Conservation (phyloP, 148 eudicot species). For the Vaccinium darrowii region DNA sequence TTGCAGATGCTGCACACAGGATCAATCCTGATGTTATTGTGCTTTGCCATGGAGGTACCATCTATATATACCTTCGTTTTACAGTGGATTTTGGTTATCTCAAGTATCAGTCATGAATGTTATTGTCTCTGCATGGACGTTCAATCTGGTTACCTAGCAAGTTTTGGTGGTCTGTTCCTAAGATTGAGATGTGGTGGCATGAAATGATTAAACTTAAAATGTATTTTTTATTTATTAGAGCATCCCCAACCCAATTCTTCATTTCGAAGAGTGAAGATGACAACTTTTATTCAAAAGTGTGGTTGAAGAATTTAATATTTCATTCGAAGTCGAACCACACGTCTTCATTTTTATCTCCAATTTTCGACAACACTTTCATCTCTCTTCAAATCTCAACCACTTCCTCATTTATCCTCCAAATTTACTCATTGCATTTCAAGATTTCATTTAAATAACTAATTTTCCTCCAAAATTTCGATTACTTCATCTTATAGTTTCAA, state of each 20-base stretch:
- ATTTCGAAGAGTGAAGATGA: not conserved
- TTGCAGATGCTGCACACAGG: constrained; percentile 87
- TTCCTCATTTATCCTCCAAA: not conserved
- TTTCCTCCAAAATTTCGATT: not conserved
- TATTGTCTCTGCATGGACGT: constrained; percentile 93
- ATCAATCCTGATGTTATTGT: constrained; percentile 69
- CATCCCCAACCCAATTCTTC: not conserved
- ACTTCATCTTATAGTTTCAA: not conserved
- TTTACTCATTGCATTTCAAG: not conserved
- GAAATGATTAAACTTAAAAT: not conserved
- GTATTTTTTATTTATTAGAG: not conserved
- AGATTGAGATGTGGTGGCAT: not conserved
- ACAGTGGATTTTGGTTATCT: constrained; percentile 48
- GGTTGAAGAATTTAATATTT: not conserved
- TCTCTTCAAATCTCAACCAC: not conserved
- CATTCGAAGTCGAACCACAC: not conserved
- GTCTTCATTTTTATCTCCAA: not conserved
- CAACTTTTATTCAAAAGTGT: not conserved
- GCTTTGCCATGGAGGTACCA: constrained; percentile 98
- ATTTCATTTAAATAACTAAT: not conserved
- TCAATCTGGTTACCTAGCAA: constrained; percentile 2
- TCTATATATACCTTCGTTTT: not conserved
- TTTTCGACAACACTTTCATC: not conserved
- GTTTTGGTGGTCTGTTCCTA: not conserved
- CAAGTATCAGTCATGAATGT: constrained; percentile 53